Conservation (phyloP, 2,329 filamentous ascomycete species). For the Fusarium tjaetaba region DNA sequence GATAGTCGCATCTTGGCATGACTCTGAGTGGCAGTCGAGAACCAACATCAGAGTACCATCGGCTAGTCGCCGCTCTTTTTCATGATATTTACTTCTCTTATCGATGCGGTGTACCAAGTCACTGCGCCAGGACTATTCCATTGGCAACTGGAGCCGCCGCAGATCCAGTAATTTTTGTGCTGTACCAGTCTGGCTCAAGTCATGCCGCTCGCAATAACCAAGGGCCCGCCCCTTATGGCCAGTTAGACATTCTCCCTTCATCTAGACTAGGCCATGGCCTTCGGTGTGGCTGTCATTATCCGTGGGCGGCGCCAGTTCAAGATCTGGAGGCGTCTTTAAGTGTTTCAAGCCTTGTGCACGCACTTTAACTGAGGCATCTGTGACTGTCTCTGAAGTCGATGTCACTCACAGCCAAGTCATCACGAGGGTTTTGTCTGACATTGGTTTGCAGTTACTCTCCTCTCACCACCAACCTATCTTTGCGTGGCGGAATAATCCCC, state of each 20-base stretch:
- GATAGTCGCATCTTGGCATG: conserved; percentile 27
- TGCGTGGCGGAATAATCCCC: conserved; percentile 25
- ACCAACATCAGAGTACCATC: conserved; percentile 2
- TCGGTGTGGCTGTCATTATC: conserved; percentile 4
- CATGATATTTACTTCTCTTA: background rate
- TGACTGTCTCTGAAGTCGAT: background rate
- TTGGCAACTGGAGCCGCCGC: conserved; percentile 4
- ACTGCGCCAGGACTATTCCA: conserved; percentile 2
- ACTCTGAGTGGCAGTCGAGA: background rate
- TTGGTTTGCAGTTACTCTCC: background rate
- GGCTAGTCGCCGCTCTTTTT: conserved; percentile 15
- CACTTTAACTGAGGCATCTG: conserved; percentile 17
- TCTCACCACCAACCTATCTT: conserved; percentile 3
- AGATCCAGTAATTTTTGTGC: background rate
- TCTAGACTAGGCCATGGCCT: background rate
- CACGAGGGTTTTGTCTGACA: background rate
- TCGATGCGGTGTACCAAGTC: conserved; percentile 18
- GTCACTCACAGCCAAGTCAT: background rate
- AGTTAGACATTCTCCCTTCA: background rate
- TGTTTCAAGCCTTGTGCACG: conserved; percentile 6
- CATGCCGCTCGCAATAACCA: conserved; percentile 31
- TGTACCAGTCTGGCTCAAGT: background rate
- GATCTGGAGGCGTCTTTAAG: conserved; percentile 4
- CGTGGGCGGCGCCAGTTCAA: background rate
- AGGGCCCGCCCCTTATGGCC: conserved; percentile 14